Conservation (phyloP, 176 grass and related monocot genomes). For the Cocos nucifera region DNA sequence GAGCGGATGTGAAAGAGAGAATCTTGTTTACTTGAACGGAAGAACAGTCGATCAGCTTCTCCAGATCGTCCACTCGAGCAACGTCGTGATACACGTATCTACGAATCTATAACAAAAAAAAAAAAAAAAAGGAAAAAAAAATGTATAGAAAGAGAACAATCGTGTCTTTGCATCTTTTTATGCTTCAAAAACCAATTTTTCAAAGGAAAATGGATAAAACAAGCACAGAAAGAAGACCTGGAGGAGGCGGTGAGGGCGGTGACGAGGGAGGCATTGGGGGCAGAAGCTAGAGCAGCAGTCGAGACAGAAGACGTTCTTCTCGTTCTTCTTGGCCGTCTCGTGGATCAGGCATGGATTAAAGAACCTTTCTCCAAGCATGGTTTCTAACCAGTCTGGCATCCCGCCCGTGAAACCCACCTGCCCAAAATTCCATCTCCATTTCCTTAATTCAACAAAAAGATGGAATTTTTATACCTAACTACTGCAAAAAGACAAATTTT, state of each 20-base stretch:
- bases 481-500: too few species aligned
- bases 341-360: slow-evolving; percentile 18
- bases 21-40: slow-evolving; percentile 18
- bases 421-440: not conserved
- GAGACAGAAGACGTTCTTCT: slow-evolving; percentile 25
- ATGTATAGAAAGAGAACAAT: too few species aligned
- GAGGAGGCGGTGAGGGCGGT: slow-evolving; percentile 13
- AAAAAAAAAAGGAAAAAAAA: not conserved
- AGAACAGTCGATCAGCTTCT: slow-evolving; percentile 24
- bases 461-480: not conserved
- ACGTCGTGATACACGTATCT: slow-evolving; percentile 25
- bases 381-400: slow-evolving; percentile 6
- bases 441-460: not conserved
- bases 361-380: slow-evolving; percentile 12
- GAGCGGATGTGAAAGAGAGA: too few species aligned
- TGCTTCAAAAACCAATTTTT: too few species aligned
- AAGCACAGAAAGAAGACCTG: not conserved
- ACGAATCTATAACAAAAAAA: slow-evolving; percentile 5
- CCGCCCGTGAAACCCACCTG: slow-evolving; percentile 2
- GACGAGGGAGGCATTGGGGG: slow-evolving; percentile 14
- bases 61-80: slow-evolving; percentile 18
- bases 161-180: too few species aligned
- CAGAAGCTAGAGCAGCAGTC: slow-evolving; percentile 20
- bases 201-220: too few species aligned
- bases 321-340: slow-evolving; percentile 22